A percentile compares a stretch with the other conserved stretches of the same genome.
phyloP scores from a whole-genome alignment of 768 basidiomycete species.

The Rhizopogon roseolus region DNA sequence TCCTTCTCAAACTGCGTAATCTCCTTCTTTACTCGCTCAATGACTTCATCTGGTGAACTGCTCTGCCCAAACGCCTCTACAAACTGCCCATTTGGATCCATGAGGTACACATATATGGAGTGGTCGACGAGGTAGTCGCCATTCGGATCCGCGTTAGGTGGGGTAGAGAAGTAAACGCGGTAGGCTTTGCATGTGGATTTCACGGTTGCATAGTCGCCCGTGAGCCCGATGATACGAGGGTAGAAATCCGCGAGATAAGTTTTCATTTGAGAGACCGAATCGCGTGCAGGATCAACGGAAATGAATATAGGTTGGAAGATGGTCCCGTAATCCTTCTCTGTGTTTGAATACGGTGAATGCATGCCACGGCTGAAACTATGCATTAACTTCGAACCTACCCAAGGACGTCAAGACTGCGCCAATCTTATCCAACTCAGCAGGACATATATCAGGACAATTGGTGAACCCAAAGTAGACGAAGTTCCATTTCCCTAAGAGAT shows the following conservation, averaged over 20 bases:
- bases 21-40: constrained; percentile 54
- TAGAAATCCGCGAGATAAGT: constrained; percentile 85
- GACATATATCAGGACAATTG: constrained; percentile 98
- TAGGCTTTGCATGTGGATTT: constrained; percentile 93
- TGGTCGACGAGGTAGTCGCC: constrained; percentile 98
- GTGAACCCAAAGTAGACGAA: constrained; percentile 98
- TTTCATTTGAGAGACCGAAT: constrained; percentile 56
- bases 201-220: constrained; percentile 77
- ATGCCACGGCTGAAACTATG: background rate
- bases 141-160: constrained; percentile 76
- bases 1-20: constrained; percentile 35
- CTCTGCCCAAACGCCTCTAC: constrained; percentile 96
- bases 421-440: constrained; percentile 96
- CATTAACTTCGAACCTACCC: constrained; percentile 41
- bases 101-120: constrained; percentile 96
- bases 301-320: constrained; percentile 90
- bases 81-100: constrained; percentile 93
- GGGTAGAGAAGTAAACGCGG: constrained; percentile 97
- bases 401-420: constrained; percentile 66
- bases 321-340: constrained; percentile 66
- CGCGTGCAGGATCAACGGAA: constrained; percentile 94
- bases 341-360: constrained; percentile 6
- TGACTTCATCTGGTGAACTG: constrained; percentile 63
- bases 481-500: constrained; percentile 89
- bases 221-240: constrained; percentile 82